Percentiles rank a stretch among this genome's conserved stretches.
Conservation (phyloP, 2,329 filamentous ascomycete genomes). For the Fusarium algeriense region DNA sequence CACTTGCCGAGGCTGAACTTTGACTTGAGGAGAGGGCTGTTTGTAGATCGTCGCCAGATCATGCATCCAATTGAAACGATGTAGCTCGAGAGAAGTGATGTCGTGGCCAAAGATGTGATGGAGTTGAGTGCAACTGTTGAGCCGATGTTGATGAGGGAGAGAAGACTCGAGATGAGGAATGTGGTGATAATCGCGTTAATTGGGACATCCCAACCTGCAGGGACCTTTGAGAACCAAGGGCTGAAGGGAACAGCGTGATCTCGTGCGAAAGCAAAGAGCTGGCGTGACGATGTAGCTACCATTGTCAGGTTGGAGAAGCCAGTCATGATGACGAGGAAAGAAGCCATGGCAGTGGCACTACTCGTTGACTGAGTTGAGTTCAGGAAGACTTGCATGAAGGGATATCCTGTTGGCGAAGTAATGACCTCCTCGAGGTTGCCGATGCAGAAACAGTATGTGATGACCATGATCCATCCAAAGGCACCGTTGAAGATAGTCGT, state of each 20-base stretch:
- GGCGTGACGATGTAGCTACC: constrained; percentile 40
- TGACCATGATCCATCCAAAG: constrained; percentile 44
- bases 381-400: constrained; percentile 42
- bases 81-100: constrained; percentile 38
- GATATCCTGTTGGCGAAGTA: constrained; percentile 32
- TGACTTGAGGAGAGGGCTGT: constrained; percentile 21
- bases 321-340: constrained; percentile 41
- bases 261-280: constrained; percentile 40
- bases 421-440: constrained; percentile 39
- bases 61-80: constrained; percentile 42
- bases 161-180: constrained; percentile 33
- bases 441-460: constrained; percentile 41
- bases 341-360: constrained; percentile 38
- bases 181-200: constrained; percentile 39
- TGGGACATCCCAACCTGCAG: constrained; percentile 33
- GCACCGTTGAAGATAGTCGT: constrained; percentile 39
- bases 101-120: constrained; percentile 37
- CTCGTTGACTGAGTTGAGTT: constrained; percentile 36
- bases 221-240: constrained; percentile 37
- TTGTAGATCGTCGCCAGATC: constrained; percentile 39
- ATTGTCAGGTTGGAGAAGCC: constrained; percentile 41
- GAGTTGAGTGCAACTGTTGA: constrained; percentile 37
- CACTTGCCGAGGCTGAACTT: constrained; percentile 37
- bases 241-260: constrained; percentile 43
- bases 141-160: constrained; percentile 42